Percentiles rank a stretch among this genome's conserved stretches.
These are phyloP conservation scores for Volvox reticuliferus DNA, from an alignment of 139 green algal species.

Conservation along the genomic window DNA sequence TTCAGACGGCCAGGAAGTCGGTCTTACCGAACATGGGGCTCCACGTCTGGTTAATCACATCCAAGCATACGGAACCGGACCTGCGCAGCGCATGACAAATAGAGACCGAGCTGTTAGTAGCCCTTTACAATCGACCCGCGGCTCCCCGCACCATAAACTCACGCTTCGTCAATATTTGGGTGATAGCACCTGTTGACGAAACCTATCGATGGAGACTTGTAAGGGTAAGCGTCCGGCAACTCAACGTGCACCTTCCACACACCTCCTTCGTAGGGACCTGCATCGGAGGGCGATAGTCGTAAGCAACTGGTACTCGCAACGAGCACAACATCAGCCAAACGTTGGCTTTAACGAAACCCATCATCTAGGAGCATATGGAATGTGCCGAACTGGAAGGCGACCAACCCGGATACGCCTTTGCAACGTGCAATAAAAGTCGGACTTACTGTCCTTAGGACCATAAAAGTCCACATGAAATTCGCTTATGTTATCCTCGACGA, in stretches of 20 bases:
- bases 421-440: background rate
- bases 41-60: conserved; percentile 99
- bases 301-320: background rate
- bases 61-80: conserved; percentile 96
- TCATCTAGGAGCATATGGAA: too few relatives aligned
- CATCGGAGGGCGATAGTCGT: background rate
- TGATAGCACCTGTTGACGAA: conserved; percentile 99
- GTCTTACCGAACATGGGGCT: conserved; percentile 95
- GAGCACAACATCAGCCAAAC: too few relatives aligned
- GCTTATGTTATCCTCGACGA: conserved; percentile 92
- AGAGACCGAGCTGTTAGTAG: background rate
- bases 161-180: conserved; percentile 97
- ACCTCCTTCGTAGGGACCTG: conserved; percentile 96
- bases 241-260: conserved; percentile 97
- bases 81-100: conserved; percentile 50
- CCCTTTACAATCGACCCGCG: background rate
- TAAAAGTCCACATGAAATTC: conserved; percentile 92
- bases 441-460: conserved; percentile 85
- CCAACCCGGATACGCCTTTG: background rate
- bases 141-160: conserved; percentile 19
- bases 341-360: too few relatives aligned
- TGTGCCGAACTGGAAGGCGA: background rate
- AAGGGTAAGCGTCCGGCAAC: conserved; percentile 91
- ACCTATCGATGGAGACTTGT: conserved; percentile 91
- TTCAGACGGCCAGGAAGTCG: background rate